Base-by-base conservation (phyloP, 2,329 filamentous ascomycete genomes). In the Penicillium sp. region DNA sequence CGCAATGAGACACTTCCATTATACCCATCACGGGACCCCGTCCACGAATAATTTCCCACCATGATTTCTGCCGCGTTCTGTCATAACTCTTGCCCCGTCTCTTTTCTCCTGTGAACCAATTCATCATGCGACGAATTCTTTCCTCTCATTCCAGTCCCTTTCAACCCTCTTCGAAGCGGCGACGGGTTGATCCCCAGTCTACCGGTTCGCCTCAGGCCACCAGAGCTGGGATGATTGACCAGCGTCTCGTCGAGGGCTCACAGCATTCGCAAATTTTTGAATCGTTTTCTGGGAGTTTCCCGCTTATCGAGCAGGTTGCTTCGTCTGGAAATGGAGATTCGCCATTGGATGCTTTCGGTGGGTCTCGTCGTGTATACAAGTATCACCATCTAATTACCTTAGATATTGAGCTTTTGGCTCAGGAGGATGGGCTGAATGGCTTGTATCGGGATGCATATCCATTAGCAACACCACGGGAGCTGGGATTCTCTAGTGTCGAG, bases 261-360 rank as follows among this genome's bases (percentile, higher is more conserved):
- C 52, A 54, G 23, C 36, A 41, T 6, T 32, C 41, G 26, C 37
- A 33, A 2, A 27, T 28, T 7, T 39, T 38, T 11, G 39, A n/a
- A 23, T 36, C 33, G 26, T 30, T 32, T 11, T 20, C 31, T 14
- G 26, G 13, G 25, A 35, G 40, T 4, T 17, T 22, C 3, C 13
- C 23, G n/a, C 12, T 20, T n/a, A 22, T 23, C 7, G 27, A 17
- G 28, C 10, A 28, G 3, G 7, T 34, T 33, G 13, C 4, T 13
- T 11, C 15, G 7, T 20, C 37, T 25, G 4, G 13, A 2, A 50
- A 61, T 32, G 49, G 56, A 20, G 57, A 61, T 18, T 20, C 53
- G n/a, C 49, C 57, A 6, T 57, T 74, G 9, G 71, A 76, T 59
- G 64, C 64, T 2, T 76, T 75, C 47, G 72, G 73, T 76, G 15